These are phyloP conservation scores for Botryobasidium botryosum DNA, from an alignment of 768 basidiomycete genomes.

Conservation along the genomic window DNA sequence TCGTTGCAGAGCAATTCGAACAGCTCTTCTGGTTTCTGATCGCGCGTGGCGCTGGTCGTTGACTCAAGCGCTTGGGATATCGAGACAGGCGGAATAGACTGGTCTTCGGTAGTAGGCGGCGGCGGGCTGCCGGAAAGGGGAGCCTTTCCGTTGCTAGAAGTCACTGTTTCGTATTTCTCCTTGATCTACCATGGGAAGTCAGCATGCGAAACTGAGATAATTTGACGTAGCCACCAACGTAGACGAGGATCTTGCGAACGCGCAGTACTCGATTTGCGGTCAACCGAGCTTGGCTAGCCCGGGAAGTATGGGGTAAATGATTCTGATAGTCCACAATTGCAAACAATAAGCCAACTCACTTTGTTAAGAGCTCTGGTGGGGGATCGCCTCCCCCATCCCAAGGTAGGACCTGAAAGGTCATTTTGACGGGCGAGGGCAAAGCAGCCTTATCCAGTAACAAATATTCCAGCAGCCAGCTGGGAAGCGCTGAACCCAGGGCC, in stretches of 20 bases:
- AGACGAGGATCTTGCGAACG: slow-evolving; percentile 64
- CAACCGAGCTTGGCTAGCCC: slow-evolving; percentile 61
- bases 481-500: slow-evolving; percentile 58
- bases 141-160: background rate
- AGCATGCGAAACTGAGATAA: background rate
- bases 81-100: background rate
- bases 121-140: background rate
- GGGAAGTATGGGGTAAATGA: background rate
- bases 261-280: slow-evolving; percentile 78
- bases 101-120: background rate
- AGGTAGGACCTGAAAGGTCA: slow-evolving; percentile 81
- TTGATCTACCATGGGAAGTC: background rate
- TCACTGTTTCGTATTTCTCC: slow-evolving; percentile 2
- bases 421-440: slow-evolving; percentile 41
- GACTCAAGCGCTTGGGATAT: background rate
- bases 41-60: background rate
- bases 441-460: slow-evolving; percentile 50
- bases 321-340: background rate
- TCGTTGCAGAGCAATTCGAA: slow-evolving; percentile 87
- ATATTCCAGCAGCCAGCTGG: slow-evolving; percentile 80
- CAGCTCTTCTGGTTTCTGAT: slow-evolving; percentile 37
- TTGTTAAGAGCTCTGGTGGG: slow-evolving; percentile 69
- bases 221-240: slow-evolving; percentile 34
- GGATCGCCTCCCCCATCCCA: slow-evolving; percentile 44
- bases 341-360: slow-evolving; percentile 34